Evolutionary conservation across 306 rosid species (phyloP).

Genomic region (Ormosia semicastrata): DNA sequence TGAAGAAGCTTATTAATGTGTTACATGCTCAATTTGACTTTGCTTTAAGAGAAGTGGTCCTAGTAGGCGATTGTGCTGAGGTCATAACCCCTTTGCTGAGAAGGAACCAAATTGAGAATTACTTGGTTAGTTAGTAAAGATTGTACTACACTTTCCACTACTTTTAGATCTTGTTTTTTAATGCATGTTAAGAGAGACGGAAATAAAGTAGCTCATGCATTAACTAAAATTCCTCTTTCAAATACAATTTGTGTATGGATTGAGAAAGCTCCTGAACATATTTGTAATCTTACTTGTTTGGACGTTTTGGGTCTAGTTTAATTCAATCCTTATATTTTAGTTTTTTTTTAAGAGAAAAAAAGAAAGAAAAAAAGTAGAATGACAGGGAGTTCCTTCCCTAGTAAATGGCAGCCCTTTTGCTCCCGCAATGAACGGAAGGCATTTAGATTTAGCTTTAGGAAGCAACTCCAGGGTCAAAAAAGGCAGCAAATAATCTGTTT

Average conservation of each 20-base stretch:
- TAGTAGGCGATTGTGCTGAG: no score
- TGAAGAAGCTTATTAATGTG: neutral
- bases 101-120: no score
- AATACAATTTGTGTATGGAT: neutral
- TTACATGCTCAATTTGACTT: no score
- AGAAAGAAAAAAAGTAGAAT: neutral
- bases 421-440: neutral
- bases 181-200: no score
- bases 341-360: no score
- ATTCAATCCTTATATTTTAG: no score
- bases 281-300: no score
- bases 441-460: neutral
- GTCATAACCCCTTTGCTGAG: no score
- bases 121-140: no score
- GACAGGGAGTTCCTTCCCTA: neutral
- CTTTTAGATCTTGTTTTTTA: neutral
- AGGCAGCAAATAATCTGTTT: neutral
- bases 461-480: neutral
- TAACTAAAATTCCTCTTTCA: no score
- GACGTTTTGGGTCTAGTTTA: no score
- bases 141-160: neutral
- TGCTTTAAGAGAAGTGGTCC: neutral
- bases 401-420: neutral
- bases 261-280: neutral
- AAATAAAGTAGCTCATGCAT: no score